A percentile compares a stretch with the other conserved stretches of the same genome.
Evolutionary conservation across 2,329 filamentous ascomycete genomes (phyloP).

Genomic region (Fusarium concolor): DNA sequence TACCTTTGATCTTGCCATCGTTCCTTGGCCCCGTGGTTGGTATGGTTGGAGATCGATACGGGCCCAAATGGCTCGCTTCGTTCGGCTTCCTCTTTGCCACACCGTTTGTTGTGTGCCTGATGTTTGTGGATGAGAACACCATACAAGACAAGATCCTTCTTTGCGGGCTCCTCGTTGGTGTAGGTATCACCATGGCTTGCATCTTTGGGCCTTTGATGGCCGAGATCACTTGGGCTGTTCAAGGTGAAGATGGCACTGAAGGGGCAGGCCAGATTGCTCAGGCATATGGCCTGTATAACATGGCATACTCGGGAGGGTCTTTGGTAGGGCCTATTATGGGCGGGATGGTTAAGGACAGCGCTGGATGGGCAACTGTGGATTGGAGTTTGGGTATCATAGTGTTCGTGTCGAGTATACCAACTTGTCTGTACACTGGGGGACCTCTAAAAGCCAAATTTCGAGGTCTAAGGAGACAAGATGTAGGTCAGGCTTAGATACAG

Average conservation of each 20-base stretch:
- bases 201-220: constrained; percentile 53
- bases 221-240: constrained; percentile 51
- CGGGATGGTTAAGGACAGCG: constrained; percentile 49
- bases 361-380: constrained; percentile 50
- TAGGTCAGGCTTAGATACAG: not conserved
- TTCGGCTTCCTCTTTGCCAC: constrained; percentile 50
- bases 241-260: constrained; percentile 37
- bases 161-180: constrained; percentile 48
- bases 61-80: constrained; percentile 51
- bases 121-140: constrained; percentile 49
- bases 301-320: constrained; percentile 51
- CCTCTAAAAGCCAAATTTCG: constrained; percentile 34
- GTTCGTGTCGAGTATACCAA: constrained; percentile 45
- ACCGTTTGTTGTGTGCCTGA: constrained; percentile 51
- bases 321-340: constrained; percentile 51
- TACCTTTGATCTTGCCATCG: constrained; percentile 49
- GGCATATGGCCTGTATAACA: constrained; percentile 52
- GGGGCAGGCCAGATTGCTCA: constrained; percentile 49
- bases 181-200: constrained; percentile 48
- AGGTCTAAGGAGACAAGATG: constrained; percentile 41
- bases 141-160: constrained; percentile 49
- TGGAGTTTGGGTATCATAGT: constrained; percentile 49
- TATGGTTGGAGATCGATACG: constrained; percentile 50
- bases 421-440: constrained; percentile 48
- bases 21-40: constrained; percentile 50